A percentile compares a stretch with the other conserved stretches of the same genome.
Evolutionary conservation across 371 early-diverging fungal species (phyloP).

Genomic region (Rhizomucor miehei): DNA sequence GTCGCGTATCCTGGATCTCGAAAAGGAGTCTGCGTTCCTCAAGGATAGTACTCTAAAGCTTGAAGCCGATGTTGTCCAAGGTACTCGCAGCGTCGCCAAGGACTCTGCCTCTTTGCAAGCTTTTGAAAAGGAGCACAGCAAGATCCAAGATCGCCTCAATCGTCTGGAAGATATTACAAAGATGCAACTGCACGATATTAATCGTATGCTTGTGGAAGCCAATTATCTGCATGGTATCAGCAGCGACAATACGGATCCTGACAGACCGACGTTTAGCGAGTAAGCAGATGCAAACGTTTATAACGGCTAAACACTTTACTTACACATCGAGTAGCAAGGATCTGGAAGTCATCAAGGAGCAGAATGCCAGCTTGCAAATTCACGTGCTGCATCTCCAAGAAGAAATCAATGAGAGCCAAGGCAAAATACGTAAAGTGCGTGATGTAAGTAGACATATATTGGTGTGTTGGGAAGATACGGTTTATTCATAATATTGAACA

Average conservation of each 20-base stretch:
- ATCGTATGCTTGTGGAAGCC: conserved; percentile 66
- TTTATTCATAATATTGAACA: too few relatives aligned
- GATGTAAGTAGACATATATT: conserved; percentile 65
- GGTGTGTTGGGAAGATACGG: too few relatives aligned
- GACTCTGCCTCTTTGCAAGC: conserved; percentile 19
- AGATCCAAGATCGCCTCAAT: conserved; percentile 61
- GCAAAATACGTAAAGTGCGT: conserved; percentile 73
- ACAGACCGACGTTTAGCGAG: conserved; percentile 41
- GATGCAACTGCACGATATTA: conserved; percentile 64
- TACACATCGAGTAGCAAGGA: conserved; percentile 25
- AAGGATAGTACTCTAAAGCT: conserved; percentile 30
- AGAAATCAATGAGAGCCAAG: conserved; percentile 67
- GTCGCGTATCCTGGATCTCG: conserved; percentile 45
- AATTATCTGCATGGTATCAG: conserved; percentile 48
- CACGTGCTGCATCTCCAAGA: conserved; percentile 63
- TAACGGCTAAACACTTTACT: neutral
- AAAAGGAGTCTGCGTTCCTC: conserved; percentile 38
- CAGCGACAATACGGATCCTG: conserved; percentile 23
- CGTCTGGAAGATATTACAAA: conserved; percentile 61
- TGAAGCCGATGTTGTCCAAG: conserved; percentile 33
- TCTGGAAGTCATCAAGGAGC: conserved; percentile 58
- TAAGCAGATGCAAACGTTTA: conserved; percentile 20
- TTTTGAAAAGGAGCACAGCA: conserved; percentile 54
- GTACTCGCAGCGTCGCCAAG: conserved; percentile 37
- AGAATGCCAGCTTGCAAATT: conserved; percentile 57